Percentiles rank a stretch among this genome's conserved stretches.
Evolutionary conservation across 352 stramenopile species (phyloP).

Genomic region (Globisporangium orthogonon): DNA sequence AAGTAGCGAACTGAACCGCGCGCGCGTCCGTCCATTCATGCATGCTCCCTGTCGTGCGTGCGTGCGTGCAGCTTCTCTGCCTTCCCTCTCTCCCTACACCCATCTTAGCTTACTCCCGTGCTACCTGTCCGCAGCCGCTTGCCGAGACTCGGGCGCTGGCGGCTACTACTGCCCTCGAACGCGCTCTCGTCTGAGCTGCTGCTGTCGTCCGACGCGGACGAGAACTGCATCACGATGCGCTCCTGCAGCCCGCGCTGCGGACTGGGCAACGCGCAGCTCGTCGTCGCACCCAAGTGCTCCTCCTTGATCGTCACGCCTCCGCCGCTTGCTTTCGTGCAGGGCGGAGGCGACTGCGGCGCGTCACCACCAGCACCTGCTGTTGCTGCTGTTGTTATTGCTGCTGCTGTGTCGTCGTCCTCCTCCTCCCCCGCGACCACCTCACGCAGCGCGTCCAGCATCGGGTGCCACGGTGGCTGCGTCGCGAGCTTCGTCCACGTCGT

Average conservation of each 20-base stretch:
- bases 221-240: constrained; percentile 1
- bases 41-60: too few species aligned
- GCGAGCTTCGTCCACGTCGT: background rate
- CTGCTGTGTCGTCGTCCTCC: background rate
- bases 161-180: background rate
- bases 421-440: background rate
- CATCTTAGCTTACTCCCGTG: too few species aligned
- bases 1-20: too few species aligned
- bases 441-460: constrained; percentile 3
- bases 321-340: background rate
- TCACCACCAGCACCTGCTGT: background rate
- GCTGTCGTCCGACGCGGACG: background rate
- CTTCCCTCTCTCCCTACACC: too few species aligned
- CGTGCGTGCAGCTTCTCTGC: too few species aligned
- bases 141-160: background rate
- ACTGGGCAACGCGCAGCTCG: background rate
- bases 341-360: background rate
- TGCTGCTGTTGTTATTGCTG: too few species aligned
- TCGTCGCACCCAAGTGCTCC: background rate
- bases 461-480: constrained; percentile 2
- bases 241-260: background rate
- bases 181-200: background rate
- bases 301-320: background rate
- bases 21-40: too few species aligned
- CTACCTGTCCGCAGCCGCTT: background rate